Percentiles rank a stretch among this genome's conserved stretches.
Evolutionary conservation across 2,329 filamentous ascomycete genomes (phyloP).

Genomic region (Sclerotinia trifoliorum): DNA sequence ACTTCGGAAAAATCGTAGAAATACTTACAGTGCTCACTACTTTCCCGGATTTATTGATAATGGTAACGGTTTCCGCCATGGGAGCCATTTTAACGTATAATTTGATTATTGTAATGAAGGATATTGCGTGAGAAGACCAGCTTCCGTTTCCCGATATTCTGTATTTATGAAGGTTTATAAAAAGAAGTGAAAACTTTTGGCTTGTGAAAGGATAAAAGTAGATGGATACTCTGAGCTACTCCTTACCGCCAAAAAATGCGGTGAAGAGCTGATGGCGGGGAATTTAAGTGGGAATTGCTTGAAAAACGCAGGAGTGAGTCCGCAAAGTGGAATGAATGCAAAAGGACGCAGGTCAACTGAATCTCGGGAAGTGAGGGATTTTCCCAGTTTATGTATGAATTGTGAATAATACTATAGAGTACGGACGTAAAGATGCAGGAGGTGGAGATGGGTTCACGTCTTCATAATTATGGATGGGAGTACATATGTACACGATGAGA

Average conservation of each 20-base stretch:
- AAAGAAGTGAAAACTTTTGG: conserved; percentile 6
- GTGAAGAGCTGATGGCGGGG: conserved; percentile 17
- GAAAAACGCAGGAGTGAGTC: neutral
- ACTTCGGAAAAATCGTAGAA: conserved; percentile 22
- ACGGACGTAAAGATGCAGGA: neutral
- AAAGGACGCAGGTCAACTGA: neutral
- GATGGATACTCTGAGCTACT: neutral
- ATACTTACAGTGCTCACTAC: conserved; percentile 79
- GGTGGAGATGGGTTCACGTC: conserved; percentile 4
- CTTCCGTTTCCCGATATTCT: neutral
- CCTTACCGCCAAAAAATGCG: conserved; percentile 22
- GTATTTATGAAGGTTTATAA: neutral
- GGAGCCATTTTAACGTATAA: conserved; percentile 23
- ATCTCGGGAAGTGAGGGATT: conserved; percentile 2
- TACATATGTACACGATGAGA: neutral
- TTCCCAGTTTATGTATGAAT: conserved; percentile 1
- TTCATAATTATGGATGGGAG: neutral
- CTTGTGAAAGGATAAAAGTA: conserved; percentile 11
- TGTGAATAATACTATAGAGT: neutral
- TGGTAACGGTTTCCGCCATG: conserved; percentile 73
- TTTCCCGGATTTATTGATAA: conserved; percentile 89
- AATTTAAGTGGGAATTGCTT: conserved; percentile 7
- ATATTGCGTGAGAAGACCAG: conserved; percentile 13
- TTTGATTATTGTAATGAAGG: neutral
- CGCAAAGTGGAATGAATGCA: neutral